phyloP scores from a whole-genome alignment of 2,329 filamentous ascomycete genomes.

The Fusarium anguioides region DNA sequence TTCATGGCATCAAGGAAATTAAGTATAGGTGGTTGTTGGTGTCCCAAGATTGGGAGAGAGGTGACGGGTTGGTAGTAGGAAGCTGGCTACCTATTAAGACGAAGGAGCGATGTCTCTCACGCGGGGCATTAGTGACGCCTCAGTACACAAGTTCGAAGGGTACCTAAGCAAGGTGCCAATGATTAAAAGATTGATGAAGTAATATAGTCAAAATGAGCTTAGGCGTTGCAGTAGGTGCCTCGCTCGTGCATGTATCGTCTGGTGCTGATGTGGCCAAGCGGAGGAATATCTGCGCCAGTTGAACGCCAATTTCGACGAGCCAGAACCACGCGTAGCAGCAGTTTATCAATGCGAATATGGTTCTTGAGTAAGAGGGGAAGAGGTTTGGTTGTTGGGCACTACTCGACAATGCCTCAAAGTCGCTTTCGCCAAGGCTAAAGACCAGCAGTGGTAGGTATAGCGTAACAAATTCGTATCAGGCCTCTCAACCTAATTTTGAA shows the following conservation, averaged over 20 bases:
- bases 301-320: conserved; percentile 9
- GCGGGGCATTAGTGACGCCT: conserved; percentile 7
- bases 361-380: neutral
- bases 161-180: neutral
- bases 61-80: neutral
- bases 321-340: conserved; percentile 2
- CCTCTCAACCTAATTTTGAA: neutral
- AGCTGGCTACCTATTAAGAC: neutral
- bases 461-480: neutral
- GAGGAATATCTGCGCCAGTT: conserved; percentile 7
- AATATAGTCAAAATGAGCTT: neutral
- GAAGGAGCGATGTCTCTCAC: neutral
- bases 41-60: conserved; percentile 1
- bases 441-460: neutral
- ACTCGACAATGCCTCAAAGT: conserved; percentile 1
- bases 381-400: neutral
- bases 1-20: conserved; percentile 38
- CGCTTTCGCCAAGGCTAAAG: neutral
- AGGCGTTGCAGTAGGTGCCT: conserved; percentile 1
- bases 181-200: neutral
- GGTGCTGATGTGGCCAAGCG: conserved; percentile 13
- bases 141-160: conserved; percentile 1
- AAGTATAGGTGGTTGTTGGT: neutral
- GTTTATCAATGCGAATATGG: conserved; percentile 6
- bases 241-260: neutral